Evolutionary conservation across 208 protist genomes (phyloP).

Genomic region (Naegleria fowleri): DNA sequence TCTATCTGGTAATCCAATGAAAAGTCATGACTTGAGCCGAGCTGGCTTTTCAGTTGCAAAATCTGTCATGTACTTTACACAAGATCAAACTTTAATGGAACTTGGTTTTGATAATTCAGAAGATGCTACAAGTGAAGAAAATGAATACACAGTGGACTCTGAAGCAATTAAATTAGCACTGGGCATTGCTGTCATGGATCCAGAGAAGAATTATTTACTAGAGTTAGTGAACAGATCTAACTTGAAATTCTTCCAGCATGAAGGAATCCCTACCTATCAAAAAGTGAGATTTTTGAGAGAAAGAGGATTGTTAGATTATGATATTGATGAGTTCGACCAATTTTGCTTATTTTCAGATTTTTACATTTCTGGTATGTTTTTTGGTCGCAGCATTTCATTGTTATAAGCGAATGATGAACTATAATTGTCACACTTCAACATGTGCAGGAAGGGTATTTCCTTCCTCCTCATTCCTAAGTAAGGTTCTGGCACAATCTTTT

Average conservation of each 20-base stretch:
- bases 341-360: not conserved
- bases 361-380: not conserved
- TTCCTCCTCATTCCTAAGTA: not conserved
- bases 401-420: too few relatives aligned
- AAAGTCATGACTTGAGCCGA: not conserved
- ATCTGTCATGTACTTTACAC: not conserved
- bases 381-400: too few relatives aligned
- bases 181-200: not conserved
- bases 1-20: not conserved
- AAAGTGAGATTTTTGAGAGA: not conserved
- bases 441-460: not conserved
- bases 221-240: not conserved
- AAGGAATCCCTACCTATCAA: not conserved
- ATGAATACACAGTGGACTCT: not conserved
- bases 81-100: not conserved
- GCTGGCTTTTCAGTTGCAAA: not conserved
- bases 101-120: not conserved
- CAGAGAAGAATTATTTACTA: not conserved
- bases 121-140: not conserved
- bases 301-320: not conserved
- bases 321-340: not conserved
- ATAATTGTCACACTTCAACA: too few relatives aligned
- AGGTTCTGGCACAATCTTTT: not conserved
- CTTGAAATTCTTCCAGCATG: not conserved
- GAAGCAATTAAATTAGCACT: not conserved